Base-by-base conservation (phyloP, 2,329 filamentous ascomycete genomes). In the Fusarium bactridioides region DNA sequence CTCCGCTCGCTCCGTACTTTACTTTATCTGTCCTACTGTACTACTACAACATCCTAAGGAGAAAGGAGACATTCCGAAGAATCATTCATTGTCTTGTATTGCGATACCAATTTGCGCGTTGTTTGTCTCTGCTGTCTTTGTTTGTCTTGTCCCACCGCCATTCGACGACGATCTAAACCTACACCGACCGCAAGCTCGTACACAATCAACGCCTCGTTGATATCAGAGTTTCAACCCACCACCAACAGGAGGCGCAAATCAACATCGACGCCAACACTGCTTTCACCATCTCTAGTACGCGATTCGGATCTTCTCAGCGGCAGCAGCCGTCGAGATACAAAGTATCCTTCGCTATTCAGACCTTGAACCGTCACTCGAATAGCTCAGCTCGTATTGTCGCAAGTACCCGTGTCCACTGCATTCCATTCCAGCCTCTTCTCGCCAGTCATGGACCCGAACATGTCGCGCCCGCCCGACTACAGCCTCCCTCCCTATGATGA, bases 381-480 rank as follows among this genome's bases (percentile, higher is more conserved):
- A 58, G 44, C 25, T 64, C 45, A 44, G 21, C 54, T 68, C 58
- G 57, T 64, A 47, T 65, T 67, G 55, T 74, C 68, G 62, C 72
- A 70, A 54, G 67, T 71, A 68, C 62, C 69, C 61, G 67, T 44
- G 51, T 55, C 69, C 62, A 62, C 68, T 60, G 60, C 80, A 81
- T 80, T 81, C 78, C 79, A 77, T 80, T 81, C 79, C 79, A 77
- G 65, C 67, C 41, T 67, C 65, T 54, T 41, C 19, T 51, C 57
- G 27, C 41, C 45, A 64, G 41, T 56, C 55, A 89, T 89, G 87
- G 85, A 87, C 75, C 84, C 85, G 77, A 85, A 82, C 75, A 85
- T 84, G 74, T 83, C 84, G 38, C 82, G 85, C 72, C 87, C 87
- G 67, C 88, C 89, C 37, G 87, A 89, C 71, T 91, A 91, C 76